Evolutionary conservation across 805 yeast genomes (phyloP), one percentile per base, ranked within the genome.

Genomic region (Metschnikowia peoriensis): DNA sequence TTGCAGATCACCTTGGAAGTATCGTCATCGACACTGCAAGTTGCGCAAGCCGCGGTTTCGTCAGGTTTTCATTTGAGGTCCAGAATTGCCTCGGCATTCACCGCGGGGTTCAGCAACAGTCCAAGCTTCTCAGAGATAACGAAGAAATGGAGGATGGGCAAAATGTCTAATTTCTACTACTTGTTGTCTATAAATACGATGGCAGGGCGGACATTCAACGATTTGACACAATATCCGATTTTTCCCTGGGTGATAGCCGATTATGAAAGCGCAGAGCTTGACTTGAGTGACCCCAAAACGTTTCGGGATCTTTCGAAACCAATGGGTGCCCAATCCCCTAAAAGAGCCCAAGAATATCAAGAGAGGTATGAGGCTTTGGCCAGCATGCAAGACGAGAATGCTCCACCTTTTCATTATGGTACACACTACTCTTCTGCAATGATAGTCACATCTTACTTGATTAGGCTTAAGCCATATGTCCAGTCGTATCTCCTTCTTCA

Each of bases 401-500:
- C 89, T 0, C 90, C 91, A 0, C 88, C 96, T 0, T 90, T 90
- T 67, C 96, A 90, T 65, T 90, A 90, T 62, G 97, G 97, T 1
- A 91, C 97, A 0, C 97, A 90, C 66, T 90, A 90, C 64, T 89
- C 96, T 0, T 88, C 96, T 0, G 96, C 97, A 0, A 91, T 90
- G 97, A 89, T 90, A 63, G 96, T 89, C 1, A 79, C 96, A 0
- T 86, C 94, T 0, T 90, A 80, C 60, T 66, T 90, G 57, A 88
- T 90, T 38, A 74, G 97, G 46, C 60, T 90, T 28, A 80, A 85
- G 56, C 97, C 97, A 0, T 88, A 83, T 67, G 93, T 87, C 2
- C 88, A 87, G 49, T 85, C 96, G 0, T 89, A 87, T 61, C 67
- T 89, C 41, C 64, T 88, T 16, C 69, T 91, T 7, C 97, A 90